These are phyloP conservation scores for Cercospora canescens DNA, from an alignment of 2,329 filamentous ascomycete genomes.

Conservation along the genomic window DNA sequence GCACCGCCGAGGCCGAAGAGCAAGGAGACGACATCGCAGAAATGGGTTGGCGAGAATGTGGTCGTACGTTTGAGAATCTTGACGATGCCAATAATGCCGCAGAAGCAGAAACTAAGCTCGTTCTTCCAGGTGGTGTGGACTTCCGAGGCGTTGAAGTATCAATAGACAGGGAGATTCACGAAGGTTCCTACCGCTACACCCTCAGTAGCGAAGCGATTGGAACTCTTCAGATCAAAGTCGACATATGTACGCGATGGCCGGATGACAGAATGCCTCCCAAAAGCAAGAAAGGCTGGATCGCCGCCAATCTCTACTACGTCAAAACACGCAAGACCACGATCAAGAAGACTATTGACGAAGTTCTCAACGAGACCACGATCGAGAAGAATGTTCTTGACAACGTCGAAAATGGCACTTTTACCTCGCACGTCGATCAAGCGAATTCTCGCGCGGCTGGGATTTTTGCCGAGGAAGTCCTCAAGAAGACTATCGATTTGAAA, in stretches of 20 bases:
- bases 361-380: slow-evolving; percentile 10
- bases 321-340: slow-evolving; percentile 1
- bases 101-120: neutral
- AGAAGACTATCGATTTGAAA: neutral
- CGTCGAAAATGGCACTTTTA: neutral
- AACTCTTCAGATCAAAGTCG: slow-evolving; percentile 4
- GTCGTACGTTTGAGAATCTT: neutral
- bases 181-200: neutral
- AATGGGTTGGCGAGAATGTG: neutral
- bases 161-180: neutral
- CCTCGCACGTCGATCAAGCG: slow-evolving; percentile 17
- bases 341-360: neutral
- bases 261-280: slow-evolving; percentile 4
- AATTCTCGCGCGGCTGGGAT: slow-evolving; percentile 4
- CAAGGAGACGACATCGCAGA: neutral
- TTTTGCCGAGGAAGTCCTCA: neutral
- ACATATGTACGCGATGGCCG: neutral
- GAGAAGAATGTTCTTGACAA: neutral
- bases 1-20: neutral
- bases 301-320: neutral
- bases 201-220: slow-evolving; percentile 2
- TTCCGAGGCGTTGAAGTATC: neutral
- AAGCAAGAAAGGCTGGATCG: slow-evolving; percentile 6
- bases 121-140: neutral
- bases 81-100: slow-evolving; percentile 14